Percentiles rank a stretch among this genome's conserved stretches.
Evolutionary conservation across 495 filamentous ascomycete genomes (phyloP).

Genomic region (Xylaria sp.): DNA sequence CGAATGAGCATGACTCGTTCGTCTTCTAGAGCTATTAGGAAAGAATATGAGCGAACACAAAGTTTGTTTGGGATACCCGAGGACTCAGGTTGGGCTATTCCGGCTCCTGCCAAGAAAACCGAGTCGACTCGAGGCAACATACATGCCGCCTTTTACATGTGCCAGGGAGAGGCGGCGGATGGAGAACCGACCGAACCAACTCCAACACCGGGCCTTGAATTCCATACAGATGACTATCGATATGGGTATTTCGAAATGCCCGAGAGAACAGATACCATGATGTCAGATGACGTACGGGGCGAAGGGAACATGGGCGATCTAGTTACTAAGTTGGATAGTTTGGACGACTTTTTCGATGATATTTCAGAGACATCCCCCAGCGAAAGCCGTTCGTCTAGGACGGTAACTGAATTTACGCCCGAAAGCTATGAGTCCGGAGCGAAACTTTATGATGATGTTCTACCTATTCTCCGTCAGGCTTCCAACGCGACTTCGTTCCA

Average conservation of each 20-base stretch:
- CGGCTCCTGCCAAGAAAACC: slow-evolving; percentile 88
- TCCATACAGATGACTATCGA: slow-evolving; percentile 86
- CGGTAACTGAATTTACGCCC: slow-evolving; percentile 66
- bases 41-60: slow-evolving; percentile 92
- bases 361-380: slow-evolving; percentile 59
- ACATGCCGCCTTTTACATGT: slow-evolving; percentile 96
- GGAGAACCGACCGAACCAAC: slow-evolving; percentile 68
- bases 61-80: slow-evolving; percentile 97
- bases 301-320: slow-evolving; percentile 80
- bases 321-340: slow-evolving; percentile 85
- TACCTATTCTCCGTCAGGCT: slow-evolving; percentile 83
- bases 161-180: slow-evolving; percentile 57
- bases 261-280: slow-evolving; percentile 83
- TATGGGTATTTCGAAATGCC: slow-evolving; percentile 76
- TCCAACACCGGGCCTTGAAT: slow-evolving; percentile 85
- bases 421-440: slow-evolving; percentile 75
- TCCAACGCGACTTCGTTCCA: slow-evolving; percentile 78
- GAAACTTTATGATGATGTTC: slow-evolving; percentile 90
- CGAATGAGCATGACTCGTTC: slow-evolving; percentile 94
- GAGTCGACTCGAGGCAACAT: slow-evolving; percentile 86
- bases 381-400: slow-evolving; percentile 65
- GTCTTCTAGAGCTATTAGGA: slow-evolving; percentile 81
- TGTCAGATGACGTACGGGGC: slow-evolving; percentile 81
- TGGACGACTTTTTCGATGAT: slow-evolving; percentile 94
- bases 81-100: slow-evolving; percentile 94